Evolutionary conservation across 1,284 basidiomycete species (phyloP), one percentile per base, ranked within the genome.

Genomic region (Moesziomyces sp.): DNA sequence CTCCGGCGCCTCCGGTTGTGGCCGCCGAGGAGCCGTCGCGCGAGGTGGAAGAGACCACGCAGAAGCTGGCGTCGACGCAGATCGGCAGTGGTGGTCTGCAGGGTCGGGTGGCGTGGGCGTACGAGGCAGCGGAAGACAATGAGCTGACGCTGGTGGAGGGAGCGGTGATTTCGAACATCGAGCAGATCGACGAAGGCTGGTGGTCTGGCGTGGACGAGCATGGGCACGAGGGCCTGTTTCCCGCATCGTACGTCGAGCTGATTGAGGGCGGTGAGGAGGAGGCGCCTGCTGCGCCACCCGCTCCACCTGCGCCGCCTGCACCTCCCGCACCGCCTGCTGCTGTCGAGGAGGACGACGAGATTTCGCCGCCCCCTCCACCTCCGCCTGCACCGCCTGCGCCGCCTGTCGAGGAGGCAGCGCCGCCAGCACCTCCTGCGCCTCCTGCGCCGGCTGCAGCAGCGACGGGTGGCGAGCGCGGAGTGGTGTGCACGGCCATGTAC

Each of bases 331-430:
- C 58, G 16, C 50, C 74, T 13, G 56, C 58, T 16, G n/a, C 57
- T 3, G 53, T 67, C 5, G 54, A 63, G 23, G 46, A 59, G 34
- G 52, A 74, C 23, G 62, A 63, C 24, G 58, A 47, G 14, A 52
- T 30, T 62, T 92, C 79, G 88, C 92, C 77, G 0, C 80, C 83
- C 0, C 83, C 83, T 3, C 78, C 82, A 6, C 74, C 79, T 1
- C 78, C 75, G 8, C 79, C 75, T 18, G 73, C 77, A 4, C 64
- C 65, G 2, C 79, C 75, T 19, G 73, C 77, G 3, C 64, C 65
- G 1, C 67, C 70, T 18, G 55, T 65, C 19, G 57, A 71, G 6
- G 55, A 68, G 7, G 68, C 64, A 11, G 49, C 43, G 38, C 48
- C 45, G 21, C 24, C 52, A 7, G 53, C 74, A 2, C 46, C 63